Conservation (phyloP, 2,329 filamentous ascomycete genomes). For the Trichoderma sp. region DNA sequence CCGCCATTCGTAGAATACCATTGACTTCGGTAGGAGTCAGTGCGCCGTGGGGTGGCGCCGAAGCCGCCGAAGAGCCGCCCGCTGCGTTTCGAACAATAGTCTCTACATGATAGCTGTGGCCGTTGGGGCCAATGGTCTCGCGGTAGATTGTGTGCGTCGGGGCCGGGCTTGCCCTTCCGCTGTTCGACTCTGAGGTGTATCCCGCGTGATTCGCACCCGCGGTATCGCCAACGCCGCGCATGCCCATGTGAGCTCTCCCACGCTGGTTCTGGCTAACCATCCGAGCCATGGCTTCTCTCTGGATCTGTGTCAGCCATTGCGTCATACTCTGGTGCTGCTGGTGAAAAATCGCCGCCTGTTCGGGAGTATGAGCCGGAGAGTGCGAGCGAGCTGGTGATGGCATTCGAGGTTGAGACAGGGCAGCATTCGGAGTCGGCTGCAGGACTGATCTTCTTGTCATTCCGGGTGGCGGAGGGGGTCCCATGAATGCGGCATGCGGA, state of each 20-base stretch:
- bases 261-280: conserved; percentile 44
- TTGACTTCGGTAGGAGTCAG: conserved; percentile 45
- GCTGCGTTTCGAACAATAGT: conserved; percentile 21
- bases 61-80: neutral
- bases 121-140: conserved; percentile 34
- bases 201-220: conserved; percentile 23
- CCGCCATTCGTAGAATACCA: conserved; percentile 45
- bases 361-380: conserved; percentile 25
- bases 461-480: conserved; percentile 30
- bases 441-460: conserved; percentile 31
- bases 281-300: conserved; percentile 43
- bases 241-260: conserved; percentile 38
- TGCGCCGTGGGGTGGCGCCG: conserved; percentile 24
- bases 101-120: conserved; percentile 37
- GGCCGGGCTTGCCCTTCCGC: conserved; percentile 26
- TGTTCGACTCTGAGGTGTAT: conserved; percentile 23
- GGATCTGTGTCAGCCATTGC: conserved; percentile 46
- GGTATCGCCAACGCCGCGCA: conserved; percentile 40
- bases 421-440: conserved; percentile 27
- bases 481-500: conserved; percentile 13
- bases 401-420: conserved; percentile 31
- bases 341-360: conserved; percentile 33
- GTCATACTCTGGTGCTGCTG: conserved; percentile 44
- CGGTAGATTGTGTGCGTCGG: conserved; percentile 32
- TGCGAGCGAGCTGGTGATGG: conserved; percentile 30